These are phyloP conservation scores for Aspergillus tamarii DNA, from an alignment of 2,329 filamentous ascomycete species.

Conservation along the genomic window DNA sequence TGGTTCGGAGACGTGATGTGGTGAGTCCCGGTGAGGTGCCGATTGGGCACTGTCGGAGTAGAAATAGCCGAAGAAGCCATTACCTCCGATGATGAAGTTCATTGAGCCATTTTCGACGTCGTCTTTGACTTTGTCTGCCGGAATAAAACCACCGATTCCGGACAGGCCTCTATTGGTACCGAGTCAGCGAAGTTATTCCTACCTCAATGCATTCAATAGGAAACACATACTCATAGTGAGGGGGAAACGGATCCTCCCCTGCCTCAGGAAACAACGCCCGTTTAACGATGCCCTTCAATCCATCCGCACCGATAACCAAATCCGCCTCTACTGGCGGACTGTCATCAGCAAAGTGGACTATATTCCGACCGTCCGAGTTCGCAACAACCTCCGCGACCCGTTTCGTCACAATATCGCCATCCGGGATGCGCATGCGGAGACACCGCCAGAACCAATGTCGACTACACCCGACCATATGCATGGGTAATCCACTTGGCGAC, in stretches of 20 bases:
- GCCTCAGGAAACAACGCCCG: constrained; percentile 40
- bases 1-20: constrained; percentile 31
- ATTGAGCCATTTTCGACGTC: constrained; percentile 43
- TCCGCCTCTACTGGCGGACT: constrained; percentile 40
- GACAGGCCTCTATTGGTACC: constrained; percentile 39
- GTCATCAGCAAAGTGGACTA: constrained; percentile 40
- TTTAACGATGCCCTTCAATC: constrained; percentile 41
- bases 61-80: constrained; percentile 57
- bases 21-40: constrained; percentile 27
- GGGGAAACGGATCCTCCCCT: constrained; percentile 39
- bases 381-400: constrained; percentile 34
- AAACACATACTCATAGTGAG: constrained; percentile 43
- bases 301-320: constrained; percentile 49
- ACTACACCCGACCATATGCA: constrained; percentile 40
- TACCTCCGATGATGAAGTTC: constrained; percentile 50
- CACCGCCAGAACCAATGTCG: constrained; percentile 44
- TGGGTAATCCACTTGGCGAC: constrained; percentile 14
- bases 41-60: constrained; percentile 32
- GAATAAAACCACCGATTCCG: constrained; percentile 52
- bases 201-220: background rate
- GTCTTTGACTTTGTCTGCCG: constrained; percentile 29
- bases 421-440: constrained; percentile 40
- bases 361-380: constrained; percentile 26
- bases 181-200: background rate
- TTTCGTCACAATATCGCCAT: constrained; percentile 37